Base-by-base conservation (phyloP, 495 filamentous ascomycete species). In the Penicillium alfredii region DNA sequence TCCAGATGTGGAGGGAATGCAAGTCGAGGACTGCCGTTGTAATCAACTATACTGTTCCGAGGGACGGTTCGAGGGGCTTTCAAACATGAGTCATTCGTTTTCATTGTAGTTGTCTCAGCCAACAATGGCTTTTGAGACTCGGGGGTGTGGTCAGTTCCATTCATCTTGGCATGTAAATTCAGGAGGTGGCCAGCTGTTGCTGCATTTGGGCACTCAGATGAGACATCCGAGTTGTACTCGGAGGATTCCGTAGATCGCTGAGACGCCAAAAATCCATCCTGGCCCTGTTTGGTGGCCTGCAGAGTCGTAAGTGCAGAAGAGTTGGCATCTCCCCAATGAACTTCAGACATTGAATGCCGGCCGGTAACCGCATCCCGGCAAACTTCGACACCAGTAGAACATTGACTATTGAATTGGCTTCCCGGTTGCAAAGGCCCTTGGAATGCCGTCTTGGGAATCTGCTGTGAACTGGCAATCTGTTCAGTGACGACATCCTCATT, bases 11-110 rank as follows among this genome's bases (percentile, higher is more conserved):
- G 6, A 28, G 1, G 24, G 33, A 8, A 44, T 19, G 8, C n/a
- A n/a, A 53, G 40, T 23, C 47, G 46, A 13, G 58, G 58, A 27
- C 58, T 62, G 14, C 58, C 58, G 31, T 60, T 58, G 6, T 34
- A 29, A 33, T 62, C 58, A 12, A 62, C 58, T 12, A 59, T 44
- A 12, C 35, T 49, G 12, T 25, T 41, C 30, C 29, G 47, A 12
- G 30, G 24, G 1, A 17, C 26, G 8, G 50, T 33, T 13, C 14
- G 36, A 3, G 28, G 24, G 3, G 5, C 12, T 11, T 22, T 20
- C 4, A 31, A 17, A 11, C 16, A 30, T 0, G 18, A 10, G 0
- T 8, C 13, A 38, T 4, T 38, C n/a, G 20, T 11, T 21, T 27
- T 21, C 4, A 31, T 11, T 2, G 31, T 24, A 4, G 32, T 32